Percentiles rank a stretch among this genome's conserved stretches.
These are phyloP conservation scores for Coccomyxa subellipsoidea DNA, from an alignment of 163 green algal species.

Conservation along the genomic window DNA sequence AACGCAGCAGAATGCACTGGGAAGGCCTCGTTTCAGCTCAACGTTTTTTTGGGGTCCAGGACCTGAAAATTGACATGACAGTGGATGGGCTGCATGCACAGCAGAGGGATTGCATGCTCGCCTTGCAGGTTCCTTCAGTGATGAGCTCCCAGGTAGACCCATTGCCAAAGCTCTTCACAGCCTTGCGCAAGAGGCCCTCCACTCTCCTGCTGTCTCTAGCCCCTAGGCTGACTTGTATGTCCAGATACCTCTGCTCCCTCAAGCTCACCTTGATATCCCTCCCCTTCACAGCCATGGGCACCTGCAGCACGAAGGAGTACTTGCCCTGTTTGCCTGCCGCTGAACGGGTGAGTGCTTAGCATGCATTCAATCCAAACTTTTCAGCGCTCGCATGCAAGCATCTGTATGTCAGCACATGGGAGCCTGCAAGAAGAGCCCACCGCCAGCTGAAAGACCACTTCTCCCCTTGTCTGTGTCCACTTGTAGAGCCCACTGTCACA, in stretches of 20 bases:
- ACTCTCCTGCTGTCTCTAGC: not conserved
- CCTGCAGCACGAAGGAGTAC: not conserved
- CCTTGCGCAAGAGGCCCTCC: not conserved
- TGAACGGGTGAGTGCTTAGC: not conserved
- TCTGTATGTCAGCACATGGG: too few species aligned
- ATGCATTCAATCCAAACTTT: too few species aligned
- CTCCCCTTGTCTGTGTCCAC: not conserved
- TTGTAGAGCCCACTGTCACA: constrained; percentile 5
- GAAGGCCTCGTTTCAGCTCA: too few species aligned
- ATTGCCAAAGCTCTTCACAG: constrained; percentile 4
- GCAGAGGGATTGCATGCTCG: not conserved
- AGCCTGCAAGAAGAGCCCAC: too few species aligned
- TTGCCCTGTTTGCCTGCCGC: not conserved
- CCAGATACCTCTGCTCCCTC: not conserved
- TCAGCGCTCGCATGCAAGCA: too few species aligned
- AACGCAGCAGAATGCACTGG: too few species aligned
- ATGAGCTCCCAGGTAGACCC: constrained; percentile 3
- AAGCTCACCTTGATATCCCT: not conserved
- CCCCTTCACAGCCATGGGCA: not conserved
- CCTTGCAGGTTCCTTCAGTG: not conserved
- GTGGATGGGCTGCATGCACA: not conserved
- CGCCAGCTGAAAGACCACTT: not conserved
- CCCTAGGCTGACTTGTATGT: not conserved
- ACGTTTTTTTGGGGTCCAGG: too few species aligned
- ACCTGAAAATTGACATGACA: too few species aligned